These are phyloP conservation scores for Rhododendron williamsianum DNA, from an alignment of 148 eudicot species.

Conservation along the genomic window DNA sequence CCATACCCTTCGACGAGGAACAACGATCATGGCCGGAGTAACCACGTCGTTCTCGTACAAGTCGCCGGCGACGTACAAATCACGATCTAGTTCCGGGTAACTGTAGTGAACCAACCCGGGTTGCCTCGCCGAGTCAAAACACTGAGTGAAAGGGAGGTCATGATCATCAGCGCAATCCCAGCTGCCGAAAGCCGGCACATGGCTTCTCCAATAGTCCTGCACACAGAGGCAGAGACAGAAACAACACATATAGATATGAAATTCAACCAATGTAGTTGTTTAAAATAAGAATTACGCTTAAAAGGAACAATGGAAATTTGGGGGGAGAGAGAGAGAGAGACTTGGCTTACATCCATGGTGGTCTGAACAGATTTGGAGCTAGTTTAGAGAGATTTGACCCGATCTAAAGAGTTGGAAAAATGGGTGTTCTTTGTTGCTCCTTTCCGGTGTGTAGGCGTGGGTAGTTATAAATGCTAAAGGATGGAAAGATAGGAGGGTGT, in stretches of 20 bases:
- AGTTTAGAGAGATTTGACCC: neutral
- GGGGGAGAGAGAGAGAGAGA: neutral
- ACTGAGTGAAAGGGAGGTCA: slow-evolving; percentile 53
- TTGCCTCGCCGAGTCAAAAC: slow-evolving; percentile 70
- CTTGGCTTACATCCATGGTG: slow-evolving; percentile 16
- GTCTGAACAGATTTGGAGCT: neutral
- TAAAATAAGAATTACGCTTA: neutral
- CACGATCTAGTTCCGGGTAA: slow-evolving; percentile 43
- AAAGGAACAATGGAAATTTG: neutral
- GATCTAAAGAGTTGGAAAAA: neutral
- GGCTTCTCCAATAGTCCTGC: slow-evolving; percentile 41
- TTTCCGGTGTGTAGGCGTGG: neutral
- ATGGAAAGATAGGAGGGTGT: neutral
- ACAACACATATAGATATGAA: neutral
- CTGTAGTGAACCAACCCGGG: slow-evolving; percentile 25
- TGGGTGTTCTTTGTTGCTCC: slow-evolving; percentile 4
- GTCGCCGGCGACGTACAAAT: slow-evolving; percentile 83
- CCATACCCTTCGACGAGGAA: slow-evolving; percentile 68
- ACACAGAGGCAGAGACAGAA: neutral
- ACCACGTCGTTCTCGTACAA: slow-evolving; percentile 65
- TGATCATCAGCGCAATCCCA: slow-evolving; percentile 52
- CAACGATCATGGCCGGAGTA: slow-evolving; percentile 83
- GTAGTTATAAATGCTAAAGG: neutral
- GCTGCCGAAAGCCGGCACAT: slow-evolving; percentile 86
- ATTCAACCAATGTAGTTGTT: neutral